These are phyloP conservation scores for Penicillium fimorum DNA, from an alignment of 495 filamentous ascomycete genomes.

Conservation along the genomic window DNA sequence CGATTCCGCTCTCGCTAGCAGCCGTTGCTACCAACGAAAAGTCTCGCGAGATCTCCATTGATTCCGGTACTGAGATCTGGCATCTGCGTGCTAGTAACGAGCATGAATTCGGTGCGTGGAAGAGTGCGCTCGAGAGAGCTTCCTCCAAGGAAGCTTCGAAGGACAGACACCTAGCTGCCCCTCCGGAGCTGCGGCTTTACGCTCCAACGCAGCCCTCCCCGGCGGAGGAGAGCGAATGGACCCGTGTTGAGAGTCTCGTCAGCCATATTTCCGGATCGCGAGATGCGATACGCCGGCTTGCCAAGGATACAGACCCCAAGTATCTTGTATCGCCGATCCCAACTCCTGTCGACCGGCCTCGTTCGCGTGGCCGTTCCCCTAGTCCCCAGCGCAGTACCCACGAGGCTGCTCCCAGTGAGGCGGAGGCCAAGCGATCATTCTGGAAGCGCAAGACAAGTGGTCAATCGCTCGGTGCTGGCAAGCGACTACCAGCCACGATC, in stretches of 20 bases:
- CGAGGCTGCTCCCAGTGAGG: conserved; percentile 35
- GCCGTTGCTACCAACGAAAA: conserved; percentile 85
- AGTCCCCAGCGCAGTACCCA: conserved; percentile 35
- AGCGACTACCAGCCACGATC: conserved; percentile 32
- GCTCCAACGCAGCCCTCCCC: conserved; percentile 28
- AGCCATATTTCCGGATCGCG: conserved; percentile 80
- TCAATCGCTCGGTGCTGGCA: conserved; percentile 27
- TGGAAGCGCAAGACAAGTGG: conserved; percentile 86
- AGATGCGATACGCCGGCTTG: conserved; percentile 81
- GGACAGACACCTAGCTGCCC: conserved; percentile 19
- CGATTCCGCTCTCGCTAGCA: conserved; percentile 87
- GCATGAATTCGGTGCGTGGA: conserved; percentile 86
- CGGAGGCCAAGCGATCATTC: conserved; percentile 56
- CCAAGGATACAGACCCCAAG: conserved; percentile 76
- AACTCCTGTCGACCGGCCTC: conserved; percentile 19
- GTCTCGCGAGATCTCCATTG: conserved; percentile 88
- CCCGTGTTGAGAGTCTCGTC: conserved; percentile 75
- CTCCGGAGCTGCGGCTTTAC: conserved; percentile 33
- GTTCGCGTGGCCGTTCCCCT: conserved; percentile 38
- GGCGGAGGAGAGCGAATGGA: conserved; percentile 80
- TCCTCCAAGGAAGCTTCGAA: conserved; percentile 40
- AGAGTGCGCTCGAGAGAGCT: conserved; percentile 76
- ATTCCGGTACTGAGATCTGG: conserved; percentile 96
- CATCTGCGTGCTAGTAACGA: conserved; percentile 81
- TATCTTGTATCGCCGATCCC: conserved; percentile 35